phyloP scores from a whole-genome alignment of 2,329 filamentous ascomycete species.

The Acarospora socialis region DNA sequence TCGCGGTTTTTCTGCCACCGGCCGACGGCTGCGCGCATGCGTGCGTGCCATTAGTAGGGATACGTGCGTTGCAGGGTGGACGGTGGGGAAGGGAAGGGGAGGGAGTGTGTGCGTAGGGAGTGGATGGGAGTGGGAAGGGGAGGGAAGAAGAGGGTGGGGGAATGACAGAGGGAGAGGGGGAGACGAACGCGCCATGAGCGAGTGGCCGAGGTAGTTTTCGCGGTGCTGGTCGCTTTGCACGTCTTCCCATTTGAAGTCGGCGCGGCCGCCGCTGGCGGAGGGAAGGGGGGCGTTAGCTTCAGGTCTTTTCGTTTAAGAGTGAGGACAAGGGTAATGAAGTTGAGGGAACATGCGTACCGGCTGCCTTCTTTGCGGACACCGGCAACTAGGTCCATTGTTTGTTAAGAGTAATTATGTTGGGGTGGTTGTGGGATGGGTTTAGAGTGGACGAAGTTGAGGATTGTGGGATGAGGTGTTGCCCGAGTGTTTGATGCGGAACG shows the following conservation, averaged over 20 bases:
- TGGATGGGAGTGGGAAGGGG: neutral
- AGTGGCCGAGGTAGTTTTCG: conserved; percentile 84
- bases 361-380: conserved; percentile 80
- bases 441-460: no score
- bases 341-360: conserved; percentile 35
- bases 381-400: conserved; percentile 75
- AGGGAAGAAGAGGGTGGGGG: neutral
- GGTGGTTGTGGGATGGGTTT: no score
- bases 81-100: no score
- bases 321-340: neutral
- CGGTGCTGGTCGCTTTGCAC: conserved; percentile 76
- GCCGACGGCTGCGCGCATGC: conserved; percentile 61
- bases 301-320: neutral
- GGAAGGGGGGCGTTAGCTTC: conserved; percentile 8
- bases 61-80: no score
- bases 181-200: conserved; percentile 54
- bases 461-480: no score
- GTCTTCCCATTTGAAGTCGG: conserved; percentile 94
- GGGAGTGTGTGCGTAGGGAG: conserved; percentile 10
- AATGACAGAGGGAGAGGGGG: conserved; percentile 13
- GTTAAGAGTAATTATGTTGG: neutral
- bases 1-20: conserved; percentile 76
- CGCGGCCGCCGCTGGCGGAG: conserved; percentile 68
- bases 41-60: no score
- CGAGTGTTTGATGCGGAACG: no score